These are phyloP conservation scores for Drechslera avenae DNA, from an alignment of 2,329 filamentous ascomycete genomes.

Conservation along the genomic window DNA sequence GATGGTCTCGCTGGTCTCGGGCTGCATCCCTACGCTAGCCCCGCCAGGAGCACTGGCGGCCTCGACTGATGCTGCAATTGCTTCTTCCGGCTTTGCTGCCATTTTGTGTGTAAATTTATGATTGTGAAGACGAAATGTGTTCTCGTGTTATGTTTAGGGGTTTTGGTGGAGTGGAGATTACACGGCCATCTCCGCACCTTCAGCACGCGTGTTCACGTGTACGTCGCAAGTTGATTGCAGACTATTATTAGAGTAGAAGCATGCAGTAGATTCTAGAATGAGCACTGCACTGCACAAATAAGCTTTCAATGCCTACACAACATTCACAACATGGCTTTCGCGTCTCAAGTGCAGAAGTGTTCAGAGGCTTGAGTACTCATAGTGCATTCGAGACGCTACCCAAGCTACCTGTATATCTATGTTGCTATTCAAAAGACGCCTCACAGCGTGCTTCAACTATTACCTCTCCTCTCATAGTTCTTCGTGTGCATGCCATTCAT, in stretches of 20 bases:
- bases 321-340: too few relatives aligned
- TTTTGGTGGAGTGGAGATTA: conserved; percentile 15
- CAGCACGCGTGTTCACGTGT: conserved; percentile 20
- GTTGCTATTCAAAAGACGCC: too few relatives aligned
- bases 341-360: too few relatives aligned
- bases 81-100: conserved; percentile 25
- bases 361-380: too few relatives aligned
- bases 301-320: too few relatives aligned
- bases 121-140: neutral
- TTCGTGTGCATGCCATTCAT: too few relatives aligned
- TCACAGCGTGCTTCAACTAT: too few relatives aligned
- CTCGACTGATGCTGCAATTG: conserved; percentile 18
- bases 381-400: too few relatives aligned
- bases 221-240: neutral
- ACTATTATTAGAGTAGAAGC: neutral
- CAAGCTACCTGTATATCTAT: too few relatives aligned
- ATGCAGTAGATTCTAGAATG: neutral
- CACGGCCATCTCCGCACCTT: conserved; percentile 16
- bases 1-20: conserved; percentile 19
- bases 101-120: conserved; percentile 13
- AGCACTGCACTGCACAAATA: neutral
- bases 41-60: conserved; percentile 15
- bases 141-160: conserved; percentile 5
- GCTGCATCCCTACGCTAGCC: conserved; percentile 22
- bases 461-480: too few relatives aligned